A percentile compares a stretch with the other conserved stretches of the same genome.
Conservation (phyloP, 805 yeast genomes). For the Henningerozyma blattae region DNA sequence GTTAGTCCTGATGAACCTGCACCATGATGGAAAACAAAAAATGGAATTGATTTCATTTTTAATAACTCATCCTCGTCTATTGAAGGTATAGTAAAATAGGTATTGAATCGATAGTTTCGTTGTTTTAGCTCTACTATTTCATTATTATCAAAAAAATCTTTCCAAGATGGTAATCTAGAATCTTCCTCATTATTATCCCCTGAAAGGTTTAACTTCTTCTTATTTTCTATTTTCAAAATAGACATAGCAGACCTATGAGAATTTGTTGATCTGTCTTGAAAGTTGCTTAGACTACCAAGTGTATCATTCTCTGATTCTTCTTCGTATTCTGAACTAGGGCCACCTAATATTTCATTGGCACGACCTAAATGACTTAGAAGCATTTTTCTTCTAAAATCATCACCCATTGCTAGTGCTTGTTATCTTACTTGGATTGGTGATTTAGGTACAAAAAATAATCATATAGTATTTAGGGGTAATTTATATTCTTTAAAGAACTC, state of each 20-base stretch:
- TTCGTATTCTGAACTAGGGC: slow-evolving; percentile 2
- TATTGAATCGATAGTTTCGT: slow-evolving; percentile 30
- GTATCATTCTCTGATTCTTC: slow-evolving; percentile 1
- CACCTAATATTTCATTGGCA: slow-evolving; percentile 2
- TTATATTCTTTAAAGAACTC: too few species aligned
- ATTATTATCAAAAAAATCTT: slow-evolving; percentile 13
- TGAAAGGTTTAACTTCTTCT: neutral
- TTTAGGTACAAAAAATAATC: too few species aligned
- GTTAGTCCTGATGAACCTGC: slow-evolving; percentile 86
- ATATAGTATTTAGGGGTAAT: too few species aligned
- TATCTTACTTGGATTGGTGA: neutral
- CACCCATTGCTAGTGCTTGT: slow-evolving; percentile 7
- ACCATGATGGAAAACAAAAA: slow-evolving; percentile 81
- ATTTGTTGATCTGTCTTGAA: too few species aligned
- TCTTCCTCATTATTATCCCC: neutral
- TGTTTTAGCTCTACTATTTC: slow-evolving; percentile 6
- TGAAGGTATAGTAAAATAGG: slow-evolving; percentile 46
- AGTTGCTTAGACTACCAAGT: neutral
- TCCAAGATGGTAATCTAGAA: slow-evolving; percentile 11
- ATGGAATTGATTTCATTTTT: slow-evolving; percentile 30
- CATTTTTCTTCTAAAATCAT: slow-evolving; percentile 12
- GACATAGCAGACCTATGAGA: too few species aligned
- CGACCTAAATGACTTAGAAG: slow-evolving; percentile 7
- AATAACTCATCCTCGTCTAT: too few species aligned
- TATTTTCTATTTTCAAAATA: neutral